Base-by-base conservation (phyloP, 495 filamentous ascomycete species). In the Pseudoneurospora amorphoporcata region DNA sequence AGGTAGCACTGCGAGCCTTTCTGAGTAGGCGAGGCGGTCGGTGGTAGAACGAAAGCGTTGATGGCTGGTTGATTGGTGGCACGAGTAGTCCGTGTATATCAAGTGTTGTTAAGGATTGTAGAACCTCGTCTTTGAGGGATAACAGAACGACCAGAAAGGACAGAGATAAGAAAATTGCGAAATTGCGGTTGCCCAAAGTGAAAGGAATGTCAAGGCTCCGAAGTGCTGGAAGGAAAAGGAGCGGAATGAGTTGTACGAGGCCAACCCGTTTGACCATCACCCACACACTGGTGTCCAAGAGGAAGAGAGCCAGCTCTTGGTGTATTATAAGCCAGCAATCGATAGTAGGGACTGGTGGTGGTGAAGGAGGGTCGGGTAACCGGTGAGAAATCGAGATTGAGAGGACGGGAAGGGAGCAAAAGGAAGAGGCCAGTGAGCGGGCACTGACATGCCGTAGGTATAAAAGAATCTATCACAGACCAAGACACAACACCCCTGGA, bases 251-350 rank as follows among this genome's bases (percentile, higher is more conserved):
- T 79, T 80, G 79, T 76, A 74, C 77, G 72, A 78, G 77, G 80
- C 76, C 77, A 80, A 79, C 83, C 81, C 79, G 78, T 80, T 80
- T 77, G 82, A 77, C 78, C 73, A 75, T 79, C 72, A 71, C 71
- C 79, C 79, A 77, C 80, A 82, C 77, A 81, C 81, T 80, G 77
- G 76, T 76, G 77, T 82, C 79, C 71, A 75, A 77, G 79, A 77
- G 76, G 75, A 83, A 82, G 80, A 83, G 83, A 84, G 81, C 83
- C 83, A 84, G 82, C 82, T 86, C 82, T 83, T 81, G 83, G 82
- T 82, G 79, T 84, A 79, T 83, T 85, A 84, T 84, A 85, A 81
- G 84, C 80, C 81, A 79, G 80, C 82, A 79, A 79, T 77, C 81
- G 80, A 82, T 86, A 85, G 79, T 83, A 85, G 80, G 72, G 83